phyloP scores from a whole-genome alignment of 768 basidiomycete genomes.

The Tulasnella sp. region DNA sequence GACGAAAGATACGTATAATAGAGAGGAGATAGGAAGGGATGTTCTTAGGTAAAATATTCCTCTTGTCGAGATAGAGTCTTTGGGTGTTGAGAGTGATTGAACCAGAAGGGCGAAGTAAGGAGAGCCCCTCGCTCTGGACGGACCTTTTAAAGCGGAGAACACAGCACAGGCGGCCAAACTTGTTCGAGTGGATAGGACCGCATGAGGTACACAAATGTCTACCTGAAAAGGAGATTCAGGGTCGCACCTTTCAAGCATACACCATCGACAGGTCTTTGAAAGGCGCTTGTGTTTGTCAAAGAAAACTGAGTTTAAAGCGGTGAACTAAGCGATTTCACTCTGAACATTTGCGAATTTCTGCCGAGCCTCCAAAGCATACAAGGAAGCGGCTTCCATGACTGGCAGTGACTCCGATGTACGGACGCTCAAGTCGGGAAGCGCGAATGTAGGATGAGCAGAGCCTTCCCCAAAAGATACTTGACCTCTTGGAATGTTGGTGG shows the following conservation, averaged over 20 bases:
- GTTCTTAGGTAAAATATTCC: not conserved
- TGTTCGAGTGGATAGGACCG: not conserved
- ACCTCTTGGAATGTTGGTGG: not conserved
- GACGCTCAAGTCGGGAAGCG: not conserved
- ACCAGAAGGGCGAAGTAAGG: not conserved
- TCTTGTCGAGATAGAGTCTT: not conserved
- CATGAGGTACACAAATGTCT: not conserved
- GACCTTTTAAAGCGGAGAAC: not conserved
- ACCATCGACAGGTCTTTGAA: not conserved
- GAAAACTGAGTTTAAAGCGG: not conserved
- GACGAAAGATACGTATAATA: no score
- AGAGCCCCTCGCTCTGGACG: not conserved
- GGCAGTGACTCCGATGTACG: not conserved
- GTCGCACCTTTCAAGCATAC: not conserved
- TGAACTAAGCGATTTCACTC: not conserved
- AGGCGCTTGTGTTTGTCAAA: not conserved
- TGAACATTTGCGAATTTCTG: not conserved
- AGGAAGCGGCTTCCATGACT: not conserved
- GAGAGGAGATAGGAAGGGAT: not conserved
- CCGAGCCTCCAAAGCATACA: not conserved
- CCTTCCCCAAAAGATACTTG: not conserved
- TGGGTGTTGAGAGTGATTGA: not conserved
- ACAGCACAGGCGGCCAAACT: not conserved
- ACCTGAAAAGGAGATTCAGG: not conserved
- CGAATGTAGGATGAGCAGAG: not conserved